phyloP scores from a whole-genome alignment of 257 asterid genomes.

The Verbascum thapsus region DNA sequence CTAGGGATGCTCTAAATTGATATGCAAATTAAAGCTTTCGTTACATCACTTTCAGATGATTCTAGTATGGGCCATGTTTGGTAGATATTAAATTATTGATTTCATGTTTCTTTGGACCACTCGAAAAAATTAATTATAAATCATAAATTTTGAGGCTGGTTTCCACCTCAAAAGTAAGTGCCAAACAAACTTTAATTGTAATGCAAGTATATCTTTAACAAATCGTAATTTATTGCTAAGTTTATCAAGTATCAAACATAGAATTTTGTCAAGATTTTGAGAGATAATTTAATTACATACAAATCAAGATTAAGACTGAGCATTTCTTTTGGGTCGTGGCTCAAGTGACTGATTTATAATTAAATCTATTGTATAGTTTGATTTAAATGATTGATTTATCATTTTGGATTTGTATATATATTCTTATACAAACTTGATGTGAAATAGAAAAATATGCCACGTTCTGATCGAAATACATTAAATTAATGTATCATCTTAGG shows the following conservation, averaged over 20 bases:
- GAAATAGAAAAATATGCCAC: no score
- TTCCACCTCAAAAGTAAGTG: conserved; percentile 15
- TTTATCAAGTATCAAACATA: neutral
- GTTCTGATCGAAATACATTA: no score
- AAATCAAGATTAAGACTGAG: no score
- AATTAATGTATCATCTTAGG: no score
- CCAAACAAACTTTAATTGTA: neutral
- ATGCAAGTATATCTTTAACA: neutral
- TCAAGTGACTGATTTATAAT: no score
- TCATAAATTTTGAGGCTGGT: neutral
- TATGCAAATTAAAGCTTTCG: conserved; percentile 2
- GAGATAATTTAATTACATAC: neutral
- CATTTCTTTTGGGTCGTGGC: no score
- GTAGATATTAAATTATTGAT: conserved; percentile 9
- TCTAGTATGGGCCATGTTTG: conserved; percentile 15
- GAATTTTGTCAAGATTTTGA: neutral
- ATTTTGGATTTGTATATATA: no score
- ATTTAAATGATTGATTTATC: no score
- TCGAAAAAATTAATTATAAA: neutral
- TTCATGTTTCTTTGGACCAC: conserved; percentile 3
- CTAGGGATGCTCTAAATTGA: conserved; percentile 7
- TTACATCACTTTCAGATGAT: conserved; percentile 14
- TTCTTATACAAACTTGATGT: no score
- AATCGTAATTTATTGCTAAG: conserved; percentile 4
- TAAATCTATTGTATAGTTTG: no score